Conservation (phyloP, 306 rosid species). For the Dalbergia cochinchinensis region DNA sequence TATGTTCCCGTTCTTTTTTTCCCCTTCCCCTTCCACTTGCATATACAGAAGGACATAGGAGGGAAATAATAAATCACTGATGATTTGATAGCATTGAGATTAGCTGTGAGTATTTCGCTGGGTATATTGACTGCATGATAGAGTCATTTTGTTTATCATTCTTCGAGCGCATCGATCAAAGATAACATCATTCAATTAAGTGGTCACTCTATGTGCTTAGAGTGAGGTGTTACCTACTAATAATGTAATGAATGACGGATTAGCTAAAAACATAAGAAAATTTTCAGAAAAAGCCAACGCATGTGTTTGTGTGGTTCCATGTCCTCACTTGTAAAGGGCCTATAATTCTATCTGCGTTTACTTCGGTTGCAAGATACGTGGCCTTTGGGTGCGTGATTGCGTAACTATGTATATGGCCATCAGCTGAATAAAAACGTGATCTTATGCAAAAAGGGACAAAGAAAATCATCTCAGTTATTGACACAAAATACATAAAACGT, state of each 20-base stretch:
- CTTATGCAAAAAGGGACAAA: not conserved
- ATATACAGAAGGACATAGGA: too few species aligned
- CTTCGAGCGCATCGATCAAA: not conserved
- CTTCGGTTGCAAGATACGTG: not conserved
- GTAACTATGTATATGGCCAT: too few species aligned
- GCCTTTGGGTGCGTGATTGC: not conserved
- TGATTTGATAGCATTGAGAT: too few species aligned
- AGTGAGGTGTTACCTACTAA: not conserved
- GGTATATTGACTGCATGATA: not conserved
- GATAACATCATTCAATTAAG: not conserved
- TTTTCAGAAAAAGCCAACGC: not conserved
- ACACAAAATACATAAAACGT: too few species aligned
- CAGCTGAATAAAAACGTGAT: not conserved
- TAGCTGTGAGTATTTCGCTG: too few species aligned
- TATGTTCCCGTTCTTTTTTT: too few species aligned
- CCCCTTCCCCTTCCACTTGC: too few species aligned
- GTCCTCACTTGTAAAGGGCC: not conserved
- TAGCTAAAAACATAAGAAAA: not conserved
- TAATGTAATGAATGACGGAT: not conserved
- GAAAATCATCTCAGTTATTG: too few species aligned
- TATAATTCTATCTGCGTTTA: slow-evolving; percentile 3
- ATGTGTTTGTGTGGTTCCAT: not conserved
- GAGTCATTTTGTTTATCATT: not conserved
- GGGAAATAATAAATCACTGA: too few species aligned
- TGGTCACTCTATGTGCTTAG: not conserved